Percentiles rank a stretch among this genome's conserved stretches.
phyloP scores from a whole-genome alignment of 179 eudicot species.

The Gypsophila paniculata region DNA sequence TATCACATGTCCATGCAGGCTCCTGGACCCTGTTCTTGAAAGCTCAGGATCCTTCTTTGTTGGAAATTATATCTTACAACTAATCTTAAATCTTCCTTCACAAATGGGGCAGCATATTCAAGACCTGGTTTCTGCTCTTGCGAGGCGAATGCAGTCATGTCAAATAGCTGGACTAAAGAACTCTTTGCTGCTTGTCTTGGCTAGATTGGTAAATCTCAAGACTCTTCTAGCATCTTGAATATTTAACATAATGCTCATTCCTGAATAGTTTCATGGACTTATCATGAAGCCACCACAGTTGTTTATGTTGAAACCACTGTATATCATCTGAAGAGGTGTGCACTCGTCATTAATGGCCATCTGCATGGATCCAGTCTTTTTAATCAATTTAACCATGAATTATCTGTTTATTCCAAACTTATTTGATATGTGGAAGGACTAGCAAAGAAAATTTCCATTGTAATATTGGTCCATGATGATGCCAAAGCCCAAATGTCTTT shows the following conservation, averaged over 20 bases:
- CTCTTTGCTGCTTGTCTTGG: slow-evolving; percentile 78
- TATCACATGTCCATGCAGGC: slow-evolving; percentile 49
- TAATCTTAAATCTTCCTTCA: slow-evolving; percentile 86
- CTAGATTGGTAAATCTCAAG: slow-evolving; percentile 63
- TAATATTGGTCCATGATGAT: too few relatives aligned
- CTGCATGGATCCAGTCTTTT: too few relatives aligned
- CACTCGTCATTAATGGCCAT: neutral
- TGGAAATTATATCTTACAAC: slow-evolving; percentile 87
- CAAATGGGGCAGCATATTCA: slow-evolving; percentile 89
- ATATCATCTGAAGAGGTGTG: neutral
- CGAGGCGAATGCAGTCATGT: slow-evolving; percentile 86
- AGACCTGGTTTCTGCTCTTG: slow-evolving; percentile 79
- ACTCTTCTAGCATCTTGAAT: neutral
- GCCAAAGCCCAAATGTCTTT: too few relatives aligned
- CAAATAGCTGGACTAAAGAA: slow-evolving; percentile 62
- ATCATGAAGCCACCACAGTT: neutral
- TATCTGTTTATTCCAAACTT: slow-evolving; percentile 1
- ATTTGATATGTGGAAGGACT: neutral
- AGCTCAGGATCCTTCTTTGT: slow-evolving; percentile 94
- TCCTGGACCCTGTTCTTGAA: slow-evolving; percentile 83
- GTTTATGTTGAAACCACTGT: neutral
- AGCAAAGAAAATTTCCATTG: too few relatives aligned
- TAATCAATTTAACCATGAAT: too few relatives aligned
- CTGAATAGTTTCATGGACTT: neutral
- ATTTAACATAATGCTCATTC: neutral